These are phyloP conservation scores for Ustilago sp. DNA, from an alignment of 1,284 basidiomycete genomes.

Conservation along the genomic window DNA sequence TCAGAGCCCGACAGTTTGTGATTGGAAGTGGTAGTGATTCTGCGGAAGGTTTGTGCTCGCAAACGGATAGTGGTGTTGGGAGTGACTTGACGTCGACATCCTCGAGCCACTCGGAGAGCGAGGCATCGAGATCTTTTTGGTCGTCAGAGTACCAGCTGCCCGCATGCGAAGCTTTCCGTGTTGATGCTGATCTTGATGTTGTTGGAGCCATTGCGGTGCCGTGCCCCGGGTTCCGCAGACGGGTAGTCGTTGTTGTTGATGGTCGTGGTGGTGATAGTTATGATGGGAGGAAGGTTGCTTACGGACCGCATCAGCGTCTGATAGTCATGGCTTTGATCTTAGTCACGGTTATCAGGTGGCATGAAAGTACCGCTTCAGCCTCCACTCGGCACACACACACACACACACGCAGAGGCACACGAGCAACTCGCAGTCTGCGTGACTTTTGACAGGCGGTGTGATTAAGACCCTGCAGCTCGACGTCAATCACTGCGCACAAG, in stretches of 20 bases:
- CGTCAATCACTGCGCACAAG: conserved; percentile 14
- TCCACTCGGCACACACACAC: background rate
- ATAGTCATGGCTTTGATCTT: no score
- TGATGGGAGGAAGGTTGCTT: background rate
- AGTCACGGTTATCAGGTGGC: no score
- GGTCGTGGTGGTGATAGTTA: background rate
- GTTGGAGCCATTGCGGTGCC: conserved; percentile 23
- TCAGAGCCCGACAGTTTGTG: conserved; percentile 85
- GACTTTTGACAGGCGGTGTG: background rate
- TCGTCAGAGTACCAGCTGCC: conserved; percentile 88
- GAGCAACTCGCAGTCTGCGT: background rate
- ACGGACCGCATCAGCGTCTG: no score
- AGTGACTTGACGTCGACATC: conserved; percentile 13
- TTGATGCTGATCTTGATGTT: conserved; percentile 10
- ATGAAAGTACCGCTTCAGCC: background rate
- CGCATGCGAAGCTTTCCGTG: conserved; percentile 80
- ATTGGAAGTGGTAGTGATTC: conserved; percentile 76
- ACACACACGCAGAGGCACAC: no score
- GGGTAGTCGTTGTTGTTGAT: no score
- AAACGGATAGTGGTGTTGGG: conserved; percentile 23
- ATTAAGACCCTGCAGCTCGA: conserved; percentile 39
- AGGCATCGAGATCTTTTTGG: conserved; percentile 71
- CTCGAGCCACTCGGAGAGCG: conserved; percentile 38
- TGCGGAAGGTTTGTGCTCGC: conserved; percentile 1
- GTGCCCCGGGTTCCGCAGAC: no score